Conservation (phyloP, 176 grass and related monocot species). For the Secale cereale region DNA sequence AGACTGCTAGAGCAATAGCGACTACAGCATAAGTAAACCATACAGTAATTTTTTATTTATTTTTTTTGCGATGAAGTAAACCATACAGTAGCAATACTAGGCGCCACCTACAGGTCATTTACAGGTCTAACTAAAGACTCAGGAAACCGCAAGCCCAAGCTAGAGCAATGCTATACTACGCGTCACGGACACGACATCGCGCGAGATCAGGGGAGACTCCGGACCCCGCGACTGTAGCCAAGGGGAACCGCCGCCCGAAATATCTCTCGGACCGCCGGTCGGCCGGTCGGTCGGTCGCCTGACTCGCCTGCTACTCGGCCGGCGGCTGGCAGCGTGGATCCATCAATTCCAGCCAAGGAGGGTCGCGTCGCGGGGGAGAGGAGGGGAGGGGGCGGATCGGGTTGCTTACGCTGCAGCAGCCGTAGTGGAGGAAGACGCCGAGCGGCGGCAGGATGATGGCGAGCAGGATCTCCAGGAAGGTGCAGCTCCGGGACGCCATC, state of each 20-base stretch:
- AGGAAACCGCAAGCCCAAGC: too few species aligned
- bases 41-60: too few species aligned
- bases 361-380: neutral
- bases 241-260: neutral
- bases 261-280: neutral
- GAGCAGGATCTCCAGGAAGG: conserved; percentile 80
- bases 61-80: too few species aligned
- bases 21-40: too few species aligned
- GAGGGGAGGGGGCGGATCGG: accelerated
- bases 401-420: conserved; percentile 70
- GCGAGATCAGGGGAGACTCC: neutral
- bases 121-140: neutral
- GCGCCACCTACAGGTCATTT: too few species aligned
- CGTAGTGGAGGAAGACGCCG: conserved; percentile 82
- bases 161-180: too few species aligned
- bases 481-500: conserved; percentile 66
- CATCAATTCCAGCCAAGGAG: neutral
- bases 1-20: too few species aligned
- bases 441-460: conserved; percentile 85
- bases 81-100: too few species aligned
- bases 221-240: neutral
- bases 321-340: neutral
- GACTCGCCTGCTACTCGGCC: neutral
- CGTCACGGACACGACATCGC: neutral
- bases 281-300: neutral